Base-by-base conservation (phyloP, 805 yeast species). In the Zygoascus biomembranicola region DNA sequence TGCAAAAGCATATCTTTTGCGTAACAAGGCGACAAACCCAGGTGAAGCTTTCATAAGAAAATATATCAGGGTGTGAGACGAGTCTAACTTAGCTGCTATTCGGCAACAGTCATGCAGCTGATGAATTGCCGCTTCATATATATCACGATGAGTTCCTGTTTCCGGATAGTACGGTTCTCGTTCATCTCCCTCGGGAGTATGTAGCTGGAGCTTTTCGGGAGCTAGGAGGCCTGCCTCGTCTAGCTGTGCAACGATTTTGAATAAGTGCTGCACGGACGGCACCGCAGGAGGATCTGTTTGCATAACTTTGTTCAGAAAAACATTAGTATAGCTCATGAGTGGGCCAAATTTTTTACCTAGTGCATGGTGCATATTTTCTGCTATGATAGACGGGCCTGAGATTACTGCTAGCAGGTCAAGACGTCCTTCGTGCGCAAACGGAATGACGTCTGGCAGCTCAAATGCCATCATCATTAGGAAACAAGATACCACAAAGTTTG, bases 381-480 rank as follows among this genome's bases (percentile, higher is more conserved):
- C 51, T 14, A 55, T 49, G 5, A 52, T 20, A 37, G 37, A 37
- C 20, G 57, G 57, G 5, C 55, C 53, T 2, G 52, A 39, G 26
- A 49, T 45, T 28, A 52, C 31, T n/a, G 50, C 31, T 13, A 55
- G 19, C 19, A 55, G 13, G 46, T 55, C 57, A 47, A 55, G n/a
- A 16, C 43, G 32, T 8, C n/a, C 32, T 18, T 41, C 35, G 8
- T 47, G 19, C 13, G 46, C 39, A 3, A 31, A 11, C 8, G 47
- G 42, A 46, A 20, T 28, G 49, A 49, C 16, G 42, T 57, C 57
- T 16, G 48, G 52, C 23, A 59, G 55, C 1, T 53, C 53, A 51
- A 51, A 56, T 14, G 58, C 53, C 46, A 57, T 49, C 52, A 55
- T 53, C 59, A 55, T 57, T 26, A 59, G 41, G 28, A 59, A 55